These are phyloP conservation scores for Elsinoe batatas DNA, from an alignment of 2,329 filamentous ascomycete species.

Conservation along the genomic window DNA sequence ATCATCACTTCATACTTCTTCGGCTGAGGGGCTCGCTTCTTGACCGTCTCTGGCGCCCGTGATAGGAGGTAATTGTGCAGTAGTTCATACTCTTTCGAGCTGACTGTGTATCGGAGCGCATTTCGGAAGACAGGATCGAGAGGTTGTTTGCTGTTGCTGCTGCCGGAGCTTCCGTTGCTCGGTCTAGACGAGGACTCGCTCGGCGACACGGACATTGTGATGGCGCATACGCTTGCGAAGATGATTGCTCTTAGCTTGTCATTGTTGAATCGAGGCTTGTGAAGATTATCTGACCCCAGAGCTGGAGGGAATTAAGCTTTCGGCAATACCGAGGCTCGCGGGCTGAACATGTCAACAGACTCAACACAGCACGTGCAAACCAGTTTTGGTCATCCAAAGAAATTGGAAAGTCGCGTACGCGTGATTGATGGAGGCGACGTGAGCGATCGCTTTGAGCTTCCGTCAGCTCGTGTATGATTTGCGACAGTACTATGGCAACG, in stretches of 20 bases:
- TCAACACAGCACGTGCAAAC: neutral
- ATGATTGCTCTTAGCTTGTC: neutral
- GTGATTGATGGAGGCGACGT: neutral
- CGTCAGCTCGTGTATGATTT: neutral
- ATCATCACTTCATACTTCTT: constrained; percentile 43
- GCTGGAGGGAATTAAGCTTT: neutral
- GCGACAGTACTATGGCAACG: neutral
- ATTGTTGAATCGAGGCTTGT: neutral
- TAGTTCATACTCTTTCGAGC: constrained; percentile 74
- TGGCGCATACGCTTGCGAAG: neutral
- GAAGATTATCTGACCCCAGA: neutral
- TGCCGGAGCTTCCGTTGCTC: neutral
- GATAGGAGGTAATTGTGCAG: constrained; percentile 77
- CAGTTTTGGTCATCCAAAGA: neutral
- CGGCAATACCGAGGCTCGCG: constrained; percentile 2
- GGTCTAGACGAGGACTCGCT: neutral
- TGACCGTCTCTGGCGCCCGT: constrained; percentile 49
- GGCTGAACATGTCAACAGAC: neutral
- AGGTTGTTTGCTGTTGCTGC: constrained; percentile 11
- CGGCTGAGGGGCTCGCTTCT: constrained; percentile 44
- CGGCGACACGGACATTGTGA: constrained; percentile 2
- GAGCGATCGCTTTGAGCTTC: too few species aligned
- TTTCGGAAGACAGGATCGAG: constrained; percentile 71
- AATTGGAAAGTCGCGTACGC: neutral
- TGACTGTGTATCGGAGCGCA: constrained; percentile 71